Conservation (phyloP, 495 filamentous ascomycete species). For the Penicillium maclennaniae region DNA sequence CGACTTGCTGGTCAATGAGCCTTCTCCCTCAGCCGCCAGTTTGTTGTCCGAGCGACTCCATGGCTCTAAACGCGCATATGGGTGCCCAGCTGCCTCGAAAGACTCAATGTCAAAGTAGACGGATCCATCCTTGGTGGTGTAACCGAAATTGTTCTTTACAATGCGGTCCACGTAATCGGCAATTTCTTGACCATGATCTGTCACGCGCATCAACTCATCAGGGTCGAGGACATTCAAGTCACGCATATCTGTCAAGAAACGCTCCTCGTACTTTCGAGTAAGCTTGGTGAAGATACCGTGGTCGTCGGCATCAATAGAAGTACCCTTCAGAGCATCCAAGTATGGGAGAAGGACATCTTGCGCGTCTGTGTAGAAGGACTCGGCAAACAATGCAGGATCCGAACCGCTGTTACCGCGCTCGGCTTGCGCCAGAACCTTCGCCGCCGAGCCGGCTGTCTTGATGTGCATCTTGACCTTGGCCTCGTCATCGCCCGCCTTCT, state of each 20-base stretch:
- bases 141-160: constrained; percentile 81
- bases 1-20: constrained; percentile 66
- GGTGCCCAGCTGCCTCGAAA: constrained; percentile 79
- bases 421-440: constrained; percentile 48
- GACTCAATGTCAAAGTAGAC: constrained; percentile 92
- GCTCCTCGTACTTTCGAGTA: constrained; percentile 74
- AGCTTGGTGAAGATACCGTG: constrained; percentile 75
- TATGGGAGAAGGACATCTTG: constrained; percentile 79
- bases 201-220: constrained; percentile 79
- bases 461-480: constrained; percentile 93
- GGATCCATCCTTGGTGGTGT: constrained; percentile 72
- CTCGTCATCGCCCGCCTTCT: constrained; percentile 68
- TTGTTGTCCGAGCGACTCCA: constrained; percentile 81
- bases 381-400: constrained; percentile 33
- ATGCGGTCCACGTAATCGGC: constrained; percentile 73
- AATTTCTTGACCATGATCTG: constrained; percentile 84
- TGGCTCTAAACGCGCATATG: constrained; percentile 81
- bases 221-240: constrained; percentile 82
- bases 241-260: constrained; percentile 81
- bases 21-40: constrained; percentile 85
- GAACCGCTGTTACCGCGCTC: constrained; percentile 29
- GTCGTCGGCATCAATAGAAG: constrained; percentile 70
- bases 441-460: constrained; percentile 64
- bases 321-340: constrained; percentile 72
- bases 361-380: constrained; percentile 53